Evolutionary conservation across 202 grass and related monocot species (phyloP), one percentile per base, ranked within the genome.

Genomic region (Carex sylvatica): DNA sequence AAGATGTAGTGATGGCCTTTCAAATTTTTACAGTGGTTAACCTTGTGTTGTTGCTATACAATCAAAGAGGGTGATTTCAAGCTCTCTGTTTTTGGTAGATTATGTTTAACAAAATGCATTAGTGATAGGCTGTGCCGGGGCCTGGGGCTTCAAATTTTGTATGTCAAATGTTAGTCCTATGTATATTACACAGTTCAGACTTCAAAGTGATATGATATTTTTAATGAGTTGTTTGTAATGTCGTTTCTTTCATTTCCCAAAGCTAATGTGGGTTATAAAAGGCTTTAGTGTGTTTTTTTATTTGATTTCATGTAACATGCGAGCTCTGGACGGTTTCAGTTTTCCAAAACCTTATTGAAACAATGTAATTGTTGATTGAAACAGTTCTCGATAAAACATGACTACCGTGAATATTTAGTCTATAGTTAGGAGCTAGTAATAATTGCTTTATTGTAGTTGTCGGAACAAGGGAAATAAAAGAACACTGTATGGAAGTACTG

Each of bases 1-100:
- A 92, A 84, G 82, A 74, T 44, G 78, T 90, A 76, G 72, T 5
- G 2, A 31, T 76, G 2, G 26, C 51, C 14, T 14, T 24, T 24
- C 7, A 35, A 0, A 9, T 9, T 33, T 1, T 18, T 55, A 14
- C 23, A 40, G 31, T 68, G 65, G 65, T n/a, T 55, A 30, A 75
- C 72, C 72, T 56, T 55, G 24, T 75, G 51, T 5, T 33, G 22
- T 35, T 75, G 24, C 24, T 75, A 18, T 75, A n/a, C 24, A 75
- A 26, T 74, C 46, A 54, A 74, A 26, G 24, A 56, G 24, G 13
- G 20, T 18, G 23, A 74, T 8, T 56, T 77, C 20, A 14, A 56
- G 15, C 44, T 73, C 70, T 55, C 35, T 76, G 26, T 58, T 31
- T 58, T 77, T 20, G 49, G 24, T 55, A 56, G 14, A 54, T 54